Evolutionary conservation across 257 asterid species (phyloP).

Genomic region (Haberlea rhodopensis): DNA sequence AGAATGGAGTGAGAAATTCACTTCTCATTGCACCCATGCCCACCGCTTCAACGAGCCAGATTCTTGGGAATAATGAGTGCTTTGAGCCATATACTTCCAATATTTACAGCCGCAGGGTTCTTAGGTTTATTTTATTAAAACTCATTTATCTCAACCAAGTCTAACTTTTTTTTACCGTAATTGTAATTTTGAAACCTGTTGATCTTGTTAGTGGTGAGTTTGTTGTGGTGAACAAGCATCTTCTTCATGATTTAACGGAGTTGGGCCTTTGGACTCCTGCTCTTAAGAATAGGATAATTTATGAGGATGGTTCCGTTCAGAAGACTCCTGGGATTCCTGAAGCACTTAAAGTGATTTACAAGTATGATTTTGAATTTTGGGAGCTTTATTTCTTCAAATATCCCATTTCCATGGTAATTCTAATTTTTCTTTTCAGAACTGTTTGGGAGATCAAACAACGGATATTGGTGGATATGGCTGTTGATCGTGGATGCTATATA

Average conservation of each 20-base stretch:
- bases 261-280: constrained; percentile 90
- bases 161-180: constrained; percentile 1
- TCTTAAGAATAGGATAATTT: constrained; percentile 74
- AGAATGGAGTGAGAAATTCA: constrained; percentile 79
- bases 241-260: constrained; percentile 86
- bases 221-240: constrained; percentile 98
- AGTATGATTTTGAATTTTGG: constrained; percentile 46
- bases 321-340: constrained; percentile 70
- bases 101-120: constrained; percentile 87
- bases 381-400: constrained; percentile 8
- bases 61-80: constrained; percentile 97
- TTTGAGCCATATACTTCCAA: constrained; percentile 97
- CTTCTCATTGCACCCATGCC: constrained; percentile 98
- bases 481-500: constrained; percentile 93
- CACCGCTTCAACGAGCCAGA: constrained; percentile 98
- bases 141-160: neutral
- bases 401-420: constrained; percentile 16
- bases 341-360: constrained; percentile 69
- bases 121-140: constrained; percentile 45
- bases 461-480: constrained; percentile 87
- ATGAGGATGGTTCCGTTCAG: constrained; percentile 90
- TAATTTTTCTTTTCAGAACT: constrained; percentile 45
- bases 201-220: constrained; percentile 72
- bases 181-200: constrained; percentile 18
- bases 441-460: constrained; percentile 97